Percentiles rank a stretch among this genome's conserved stretches.
Evolutionary conservation across 306 rosid species (phyloP).

Genomic region (Malus orientalis): DNA sequence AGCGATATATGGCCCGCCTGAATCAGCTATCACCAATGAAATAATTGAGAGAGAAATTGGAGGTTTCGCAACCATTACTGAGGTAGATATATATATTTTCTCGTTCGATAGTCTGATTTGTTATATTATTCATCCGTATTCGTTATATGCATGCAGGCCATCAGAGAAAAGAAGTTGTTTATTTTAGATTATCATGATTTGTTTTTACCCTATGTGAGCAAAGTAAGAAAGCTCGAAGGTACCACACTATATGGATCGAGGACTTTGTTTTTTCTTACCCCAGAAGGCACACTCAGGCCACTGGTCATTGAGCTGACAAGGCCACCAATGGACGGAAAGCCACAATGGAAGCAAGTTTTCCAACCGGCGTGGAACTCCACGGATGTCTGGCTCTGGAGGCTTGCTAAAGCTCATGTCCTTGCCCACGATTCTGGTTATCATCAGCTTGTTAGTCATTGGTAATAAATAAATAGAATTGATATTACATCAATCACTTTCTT

Average conservation of each 20-base stretch:
- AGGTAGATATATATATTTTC: conserved; percentile 29
- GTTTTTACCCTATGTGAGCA: conserved; percentile 51
- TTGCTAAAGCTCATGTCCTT: conserved; percentile 78
- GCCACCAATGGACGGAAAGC: conserved; percentile 56
- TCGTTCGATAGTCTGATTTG: not conserved
- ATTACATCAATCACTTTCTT: not conserved
- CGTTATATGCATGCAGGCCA: conserved; percentile 33
- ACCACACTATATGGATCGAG: conserved; percentile 78
- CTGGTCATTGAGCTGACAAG: conserved; percentile 71
- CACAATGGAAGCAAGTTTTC: conserved; percentile 59
- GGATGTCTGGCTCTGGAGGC: conserved; percentile 76
- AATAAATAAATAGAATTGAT: not conserved
- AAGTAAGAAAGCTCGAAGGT: conserved; percentile 47
- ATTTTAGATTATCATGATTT: conserved; percentile 77
- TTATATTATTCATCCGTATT: not conserved
- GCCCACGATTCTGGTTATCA: conserved; percentile 82
- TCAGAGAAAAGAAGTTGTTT: conserved; percentile 55
- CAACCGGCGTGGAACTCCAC: conserved; percentile 57
- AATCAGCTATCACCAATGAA: conserved; percentile 59
- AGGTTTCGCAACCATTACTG: conserved; percentile 37
- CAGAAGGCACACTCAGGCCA: conserved; percentile 40
- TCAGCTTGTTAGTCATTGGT: conserved; percentile 89
- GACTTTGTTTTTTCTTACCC: conserved; percentile 56
- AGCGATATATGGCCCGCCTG: conserved; percentile 50
- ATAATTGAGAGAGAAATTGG: conserved; percentile 44